Conservation (phyloP, 495 filamentous ascomycete genomes). For the Penicillium diatomitis region DNA sequence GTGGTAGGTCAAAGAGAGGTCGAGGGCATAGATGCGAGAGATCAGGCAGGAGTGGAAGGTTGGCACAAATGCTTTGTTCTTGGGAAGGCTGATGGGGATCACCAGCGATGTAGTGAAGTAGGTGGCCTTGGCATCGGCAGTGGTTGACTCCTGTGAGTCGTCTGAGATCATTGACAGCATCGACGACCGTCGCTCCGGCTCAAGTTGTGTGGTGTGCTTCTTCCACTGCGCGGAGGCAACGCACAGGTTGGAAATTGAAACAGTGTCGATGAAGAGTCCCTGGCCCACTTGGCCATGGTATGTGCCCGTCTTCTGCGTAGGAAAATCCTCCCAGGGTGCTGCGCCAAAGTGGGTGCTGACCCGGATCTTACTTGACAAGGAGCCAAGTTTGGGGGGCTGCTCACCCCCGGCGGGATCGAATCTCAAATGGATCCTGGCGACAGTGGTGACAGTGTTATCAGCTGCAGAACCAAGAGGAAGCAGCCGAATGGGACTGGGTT, state of each 20-base stretch:
- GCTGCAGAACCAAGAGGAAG: slow-evolving; percentile 33
- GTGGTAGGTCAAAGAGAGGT: slow-evolving; percentile 54
- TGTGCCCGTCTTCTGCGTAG: slow-evolving; percentile 13
- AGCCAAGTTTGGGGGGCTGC: slow-evolving; percentile 58
- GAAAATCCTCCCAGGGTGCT: slow-evolving; percentile 47
- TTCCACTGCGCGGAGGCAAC: too few relatives aligned
- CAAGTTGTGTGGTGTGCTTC: too few relatives aligned
- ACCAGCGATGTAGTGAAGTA: slow-evolving; percentile 35
- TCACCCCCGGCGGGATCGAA: slow-evolving; percentile 61
- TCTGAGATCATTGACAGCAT: too few relatives aligned
- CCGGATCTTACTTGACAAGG: slow-evolving; percentile 61
- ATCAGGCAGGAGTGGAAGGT: slow-evolving; percentile 54
- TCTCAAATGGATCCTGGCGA: slow-evolving; percentile 57
- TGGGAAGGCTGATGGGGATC: slow-evolving; percentile 67
- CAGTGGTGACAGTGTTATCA: slow-evolving; percentile 40
- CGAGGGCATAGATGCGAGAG: slow-evolving; percentile 70
- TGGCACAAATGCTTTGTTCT: slow-evolving; percentile 52
- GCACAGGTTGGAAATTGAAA: too few relatives aligned
- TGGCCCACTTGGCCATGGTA: slow-evolving; percentile 37
- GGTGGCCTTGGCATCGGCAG: too few relatives aligned
- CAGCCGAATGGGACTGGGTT: slow-evolving; percentile 63
- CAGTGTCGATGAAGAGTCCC: too few relatives aligned
- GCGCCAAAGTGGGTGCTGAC: slow-evolving; percentile 65
- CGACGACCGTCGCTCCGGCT: too few relatives aligned
- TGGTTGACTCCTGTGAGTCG: too few relatives aligned